These are phyloP conservation scores for Corynespora cassiicola DNA, from an alignment of 2,329 filamentous ascomycete species.

Conservation along the genomic window DNA sequence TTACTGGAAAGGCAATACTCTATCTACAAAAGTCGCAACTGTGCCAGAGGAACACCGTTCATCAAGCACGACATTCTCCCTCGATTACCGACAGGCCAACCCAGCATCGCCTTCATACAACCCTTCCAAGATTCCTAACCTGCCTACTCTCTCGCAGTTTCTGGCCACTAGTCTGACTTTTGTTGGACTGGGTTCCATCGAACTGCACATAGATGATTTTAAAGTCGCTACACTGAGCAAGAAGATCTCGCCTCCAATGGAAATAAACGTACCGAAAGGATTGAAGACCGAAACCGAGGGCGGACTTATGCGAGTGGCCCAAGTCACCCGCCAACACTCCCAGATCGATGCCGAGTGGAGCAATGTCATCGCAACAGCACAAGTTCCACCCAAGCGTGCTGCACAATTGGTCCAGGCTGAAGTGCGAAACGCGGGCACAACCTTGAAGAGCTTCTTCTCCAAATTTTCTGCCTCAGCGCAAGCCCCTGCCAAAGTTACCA, in stretches of 20 bases:
- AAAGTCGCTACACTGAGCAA: slow-evolving; percentile 80
- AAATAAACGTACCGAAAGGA: slow-evolving; percentile 76
- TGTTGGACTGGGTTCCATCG: slow-evolving; percentile 84
- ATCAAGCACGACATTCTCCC: slow-evolving; percentile 84
- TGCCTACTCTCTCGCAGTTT: slow-evolving; percentile 89
- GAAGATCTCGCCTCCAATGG: slow-evolving; percentile 79
- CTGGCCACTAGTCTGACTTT: slow-evolving; percentile 95
- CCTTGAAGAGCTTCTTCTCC: slow-evolving; percentile 48
- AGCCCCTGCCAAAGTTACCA: slow-evolving; percentile 24
- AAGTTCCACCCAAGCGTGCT: slow-evolving; percentile 53
- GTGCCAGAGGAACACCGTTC: slow-evolving; percentile 71
- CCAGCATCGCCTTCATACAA: slow-evolving; percentile 43
- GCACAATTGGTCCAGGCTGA: slow-evolving; percentile 42
- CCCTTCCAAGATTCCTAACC: slow-evolving; percentile 78
- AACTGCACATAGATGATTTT: slow-evolving; percentile 90
- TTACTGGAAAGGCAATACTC: slow-evolving; percentile 98
- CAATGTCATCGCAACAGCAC: slow-evolving; percentile 85
- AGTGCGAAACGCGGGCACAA: slow-evolving; percentile 42
- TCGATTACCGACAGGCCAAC: slow-evolving; percentile 90
- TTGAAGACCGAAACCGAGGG: slow-evolving; percentile 85
- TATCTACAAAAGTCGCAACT: slow-evolving; percentile 87
- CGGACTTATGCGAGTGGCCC: slow-evolving; percentile 82
- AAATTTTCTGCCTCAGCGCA: slow-evolving; percentile 39
- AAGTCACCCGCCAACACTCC: slow-evolving; percentile 83
- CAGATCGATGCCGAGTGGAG: slow-evolving; percentile 93